Evolutionary conservation across 1,139 yeast genomes (phyloP).

Genomic region (Magnusiomyces paraingens): DNA sequence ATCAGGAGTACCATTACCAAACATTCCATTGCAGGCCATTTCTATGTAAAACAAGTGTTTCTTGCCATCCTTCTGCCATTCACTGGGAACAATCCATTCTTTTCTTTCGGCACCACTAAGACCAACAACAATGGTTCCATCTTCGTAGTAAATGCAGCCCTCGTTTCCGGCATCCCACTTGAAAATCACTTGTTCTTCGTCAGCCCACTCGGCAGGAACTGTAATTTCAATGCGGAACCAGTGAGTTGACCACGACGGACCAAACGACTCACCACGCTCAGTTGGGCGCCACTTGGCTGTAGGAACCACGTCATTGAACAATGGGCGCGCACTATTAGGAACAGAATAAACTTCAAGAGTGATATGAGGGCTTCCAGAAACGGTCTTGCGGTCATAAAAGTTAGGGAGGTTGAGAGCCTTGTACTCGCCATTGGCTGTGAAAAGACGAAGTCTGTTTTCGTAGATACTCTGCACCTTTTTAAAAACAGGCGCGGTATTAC

Average conservation of each 20-base stretch:
- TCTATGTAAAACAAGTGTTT: slow-evolving; percentile 66
- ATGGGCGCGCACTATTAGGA: slow-evolving; percentile 61
- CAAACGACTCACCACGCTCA: slow-evolving; percentile 68
- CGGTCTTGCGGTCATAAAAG: slow-evolving; percentile 60
- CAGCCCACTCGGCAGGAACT: slow-evolving; percentile 47
- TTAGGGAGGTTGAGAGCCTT: slow-evolving; percentile 67
- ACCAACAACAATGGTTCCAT: slow-evolving; percentile 73
- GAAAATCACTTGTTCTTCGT: slow-evolving; percentile 40
- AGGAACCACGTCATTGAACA: slow-evolving; percentile 61
- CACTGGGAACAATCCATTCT: slow-evolving; percentile 61
- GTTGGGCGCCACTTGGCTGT: slow-evolving; percentile 53
- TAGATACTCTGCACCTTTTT: slow-evolving; percentile 78
- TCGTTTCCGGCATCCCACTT: slow-evolving; percentile 89
- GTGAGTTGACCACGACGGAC: slow-evolving; percentile 95
- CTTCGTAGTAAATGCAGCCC: slow-evolving; percentile 63
- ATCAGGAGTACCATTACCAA: slow-evolving; percentile 64
- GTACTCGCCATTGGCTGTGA: slow-evolving; percentile 67
- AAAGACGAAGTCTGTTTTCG: slow-evolving; percentile 74
- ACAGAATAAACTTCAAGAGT: slow-evolving; percentile 55
- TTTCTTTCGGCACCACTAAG: slow-evolving; percentile 84
- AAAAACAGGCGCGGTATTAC: slow-evolving; percentile 65
- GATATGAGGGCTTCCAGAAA: slow-evolving; percentile 37
- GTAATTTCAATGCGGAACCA: slow-evolving; percentile 73
- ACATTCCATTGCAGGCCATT: slow-evolving; percentile 92
- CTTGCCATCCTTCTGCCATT: slow-evolving; percentile 41